A percentile compares a stretch with the other conserved stretches of the same genome.
Conservation (phyloP, 805 yeast genomes). For the Myxozyma geophila region DNA sequence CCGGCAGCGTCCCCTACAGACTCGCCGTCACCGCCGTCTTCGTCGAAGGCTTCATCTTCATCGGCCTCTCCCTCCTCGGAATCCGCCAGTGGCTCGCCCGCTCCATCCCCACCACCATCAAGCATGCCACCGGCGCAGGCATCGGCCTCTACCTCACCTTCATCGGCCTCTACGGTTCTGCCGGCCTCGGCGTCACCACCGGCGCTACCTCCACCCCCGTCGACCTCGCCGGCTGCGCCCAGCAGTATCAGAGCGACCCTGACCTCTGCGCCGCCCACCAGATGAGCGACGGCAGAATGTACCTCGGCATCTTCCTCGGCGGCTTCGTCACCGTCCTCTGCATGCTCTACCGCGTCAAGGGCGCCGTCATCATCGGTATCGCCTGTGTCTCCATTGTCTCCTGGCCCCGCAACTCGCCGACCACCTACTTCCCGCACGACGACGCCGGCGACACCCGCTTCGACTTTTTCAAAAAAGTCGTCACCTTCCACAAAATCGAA, state of each 20-base stretch:
- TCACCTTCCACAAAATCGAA: constrained; percentile 35
- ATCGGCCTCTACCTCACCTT: constrained; percentile 37
- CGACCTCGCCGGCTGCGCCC: constrained; percentile 37
- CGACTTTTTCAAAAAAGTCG: constrained; percentile 37
- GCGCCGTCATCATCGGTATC: constrained; percentile 37
- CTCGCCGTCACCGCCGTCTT: constrained; percentile 39
- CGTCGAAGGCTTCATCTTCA: constrained; percentile 38
- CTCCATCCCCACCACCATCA: constrained; percentile 35
- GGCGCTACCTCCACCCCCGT: constrained; percentile 36
- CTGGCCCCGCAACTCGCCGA: constrained; percentile 34
- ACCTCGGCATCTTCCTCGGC: constrained; percentile 38
- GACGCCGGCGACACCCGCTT: constrained; percentile 32
- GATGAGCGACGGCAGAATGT: constrained; percentile 35
- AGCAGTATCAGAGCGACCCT: constrained; percentile 26
- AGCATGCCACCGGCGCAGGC: constrained; percentile 38
- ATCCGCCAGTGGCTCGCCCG: constrained; percentile 40
- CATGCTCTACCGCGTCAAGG: constrained; percentile 36
- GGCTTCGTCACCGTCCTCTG: constrained; percentile 36
- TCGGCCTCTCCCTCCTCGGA: constrained; percentile 37
- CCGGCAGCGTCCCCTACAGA: constrained; percentile 34
- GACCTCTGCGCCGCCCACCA: constrained; percentile 30
- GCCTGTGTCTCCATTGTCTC: constrained; percentile 36
- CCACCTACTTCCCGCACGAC: constrained; percentile 37
- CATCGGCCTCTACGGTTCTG: constrained; percentile 37
- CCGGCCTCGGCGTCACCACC: constrained; percentile 38